Conservation (phyloP, 441 rosid species). For the Euphorbia schlechtendalii region DNA sequence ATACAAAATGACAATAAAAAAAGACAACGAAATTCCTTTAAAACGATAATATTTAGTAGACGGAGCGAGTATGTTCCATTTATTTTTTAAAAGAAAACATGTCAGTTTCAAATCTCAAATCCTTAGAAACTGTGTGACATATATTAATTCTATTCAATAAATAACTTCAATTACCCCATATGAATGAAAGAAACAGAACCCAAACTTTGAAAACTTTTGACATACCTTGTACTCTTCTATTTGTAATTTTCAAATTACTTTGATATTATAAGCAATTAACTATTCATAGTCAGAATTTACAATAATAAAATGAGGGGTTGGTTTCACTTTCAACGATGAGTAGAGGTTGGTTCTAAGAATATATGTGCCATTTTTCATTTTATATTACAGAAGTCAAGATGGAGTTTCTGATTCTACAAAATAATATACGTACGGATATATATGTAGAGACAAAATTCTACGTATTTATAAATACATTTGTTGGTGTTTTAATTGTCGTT, state of each 20-base stretch:
- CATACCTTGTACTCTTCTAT: conserved; percentile 11
- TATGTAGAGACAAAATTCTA: background rate
- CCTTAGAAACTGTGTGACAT: too few species aligned
- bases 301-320: background rate
- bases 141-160: too few species aligned
- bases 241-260: conserved; percentile 12
- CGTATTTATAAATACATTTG: background rate
- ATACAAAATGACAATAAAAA: too few species aligned
- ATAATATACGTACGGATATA: background rate
- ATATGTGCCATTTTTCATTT: conserved; percentile 33
- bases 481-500: conserved; percentile 24
- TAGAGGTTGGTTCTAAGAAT: conserved; percentile 21
- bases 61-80: too few species aligned
- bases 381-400: conserved; percentile 31
- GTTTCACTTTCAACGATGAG: conserved; percentile 23
- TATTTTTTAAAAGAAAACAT: too few species aligned
- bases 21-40: too few species aligned
- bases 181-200: background rate
- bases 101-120: too few species aligned
- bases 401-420: conserved; percentile 17
- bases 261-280: background rate
- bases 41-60: too few species aligned
- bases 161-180: too few species aligned
- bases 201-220: too few species aligned
- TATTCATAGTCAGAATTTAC: background rate